phyloP scores from a whole-genome alignment of 176 grass and related monocot genomes.

The Oryza brachyantha region DNA sequence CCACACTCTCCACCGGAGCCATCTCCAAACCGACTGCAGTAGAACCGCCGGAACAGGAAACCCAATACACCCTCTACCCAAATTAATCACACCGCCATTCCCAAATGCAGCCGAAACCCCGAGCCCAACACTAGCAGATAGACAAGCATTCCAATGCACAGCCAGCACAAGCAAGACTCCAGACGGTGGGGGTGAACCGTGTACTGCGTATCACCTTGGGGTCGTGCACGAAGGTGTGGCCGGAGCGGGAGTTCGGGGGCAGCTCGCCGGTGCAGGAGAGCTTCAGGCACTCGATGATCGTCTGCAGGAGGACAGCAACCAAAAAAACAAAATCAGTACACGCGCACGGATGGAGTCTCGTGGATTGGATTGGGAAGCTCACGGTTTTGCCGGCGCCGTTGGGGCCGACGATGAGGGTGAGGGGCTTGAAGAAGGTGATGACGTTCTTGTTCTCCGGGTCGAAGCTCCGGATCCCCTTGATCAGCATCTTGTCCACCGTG shows the following conservation, averaged over 20 bases:
- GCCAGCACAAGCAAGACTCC: not conserved
- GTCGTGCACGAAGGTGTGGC: constrained; percentile 92
- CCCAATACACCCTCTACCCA: not conserved
- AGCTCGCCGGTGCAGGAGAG: constrained; percentile 92
- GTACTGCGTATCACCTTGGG: constrained; percentile 68
- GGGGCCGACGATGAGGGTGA: constrained; percentile 95
- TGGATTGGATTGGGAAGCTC: constrained; percentile 16
- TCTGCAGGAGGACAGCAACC: constrained; percentile 38
- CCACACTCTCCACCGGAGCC: not conserved
- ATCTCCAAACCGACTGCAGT: not conserved
- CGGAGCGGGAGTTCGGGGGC: constrained; percentile 86
- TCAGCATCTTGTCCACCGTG: constrained; percentile 98
- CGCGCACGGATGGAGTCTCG: not conserved
- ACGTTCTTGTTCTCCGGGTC: constrained; percentile 98
- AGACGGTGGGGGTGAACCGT: not conserved
- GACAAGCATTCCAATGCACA: not conserved
- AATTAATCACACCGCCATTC: not conserved
- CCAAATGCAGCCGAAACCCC: constrained; percentile 1
- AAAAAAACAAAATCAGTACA: constrained; percentile 1
- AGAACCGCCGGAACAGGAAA: not conserved
- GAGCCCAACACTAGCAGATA: not conserved
- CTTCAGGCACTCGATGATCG: constrained; percentile 98
- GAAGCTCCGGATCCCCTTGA: constrained; percentile 97
- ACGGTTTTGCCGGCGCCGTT: constrained; percentile 97
- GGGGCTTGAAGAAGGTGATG: constrained; percentile 96